Evolutionary conservation across 768 basidiomycete species (phyloP), one percentile per base, ranked within the genome.

Genomic region (Podaxis pistillaris): DNA sequence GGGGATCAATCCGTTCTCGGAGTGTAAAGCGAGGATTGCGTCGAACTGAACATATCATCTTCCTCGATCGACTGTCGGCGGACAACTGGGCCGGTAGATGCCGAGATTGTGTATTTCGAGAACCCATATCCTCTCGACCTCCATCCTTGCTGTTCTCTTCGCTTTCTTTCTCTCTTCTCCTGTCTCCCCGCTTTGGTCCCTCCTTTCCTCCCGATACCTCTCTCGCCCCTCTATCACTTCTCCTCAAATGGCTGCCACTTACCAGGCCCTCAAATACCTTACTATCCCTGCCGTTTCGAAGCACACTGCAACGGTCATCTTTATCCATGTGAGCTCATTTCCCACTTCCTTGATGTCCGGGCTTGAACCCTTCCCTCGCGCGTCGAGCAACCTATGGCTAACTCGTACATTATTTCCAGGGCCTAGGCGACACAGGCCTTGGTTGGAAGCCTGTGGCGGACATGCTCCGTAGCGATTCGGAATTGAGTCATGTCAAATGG

Each of bases 251-350:
- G 73, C 76, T 62, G 66, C 72, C 49, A 64, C 72, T 56, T 17
- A 13, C 59, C 19, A 58, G 49, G 62, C 73, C 51, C 77, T 88
- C 57, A 81, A 83, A 68, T 81, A 71, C 72, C 72, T 89, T 65
- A 77, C 81, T 33, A 78, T 90, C 33, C 77, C 82, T 40, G 79
- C 91, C 11, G 70, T 77, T 46, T 69, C 77, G 41, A 86, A 82
- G 65, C 94, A 96, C 74, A 88, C 91, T 7, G 91, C 93, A 7
- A 94, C 93, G 0, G 85, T 96, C 65, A 89, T 96, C 69, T 94
- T 96, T 73, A 76, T 94, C 44, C 95, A 97, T 82, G 94, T 94
- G 72, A 68, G 90, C 50, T 51, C 59, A 9, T 54, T 60, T 53
- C 28, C 15, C 41, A 7, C 5, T 30, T 28, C 41, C 12, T 44